These are phyloP conservation scores for Paxillus involutus DNA, from an alignment of 768 basidiomycete species.

Conservation along the genomic window DNA sequence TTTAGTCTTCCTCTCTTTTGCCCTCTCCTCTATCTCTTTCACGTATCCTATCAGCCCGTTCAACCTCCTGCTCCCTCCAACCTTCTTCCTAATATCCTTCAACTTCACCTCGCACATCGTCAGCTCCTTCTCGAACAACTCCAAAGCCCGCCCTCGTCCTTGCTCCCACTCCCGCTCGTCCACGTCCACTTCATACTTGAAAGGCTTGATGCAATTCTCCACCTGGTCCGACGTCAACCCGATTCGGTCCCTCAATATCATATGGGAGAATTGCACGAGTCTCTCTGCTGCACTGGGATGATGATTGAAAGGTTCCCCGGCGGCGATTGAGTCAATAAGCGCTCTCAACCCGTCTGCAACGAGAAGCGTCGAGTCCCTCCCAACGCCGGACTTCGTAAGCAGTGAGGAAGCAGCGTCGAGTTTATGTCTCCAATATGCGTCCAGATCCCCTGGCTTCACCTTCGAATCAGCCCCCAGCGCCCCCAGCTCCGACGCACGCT, in stretches of 20 bases:
- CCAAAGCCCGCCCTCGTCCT: slow-evolving; percentile 73
- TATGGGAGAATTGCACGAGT: slow-evolving; percentile 89
- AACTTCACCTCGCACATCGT: slow-evolving; percentile 83
- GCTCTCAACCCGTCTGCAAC: slow-evolving; percentile 91
- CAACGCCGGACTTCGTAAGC: slow-evolving; percentile 94
- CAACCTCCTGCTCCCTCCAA: slow-evolving; percentile 84
- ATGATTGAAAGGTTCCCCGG: slow-evolving; percentile 87
- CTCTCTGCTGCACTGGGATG: slow-evolving; percentile 90
- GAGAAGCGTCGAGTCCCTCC: slow-evolving; percentile 89
- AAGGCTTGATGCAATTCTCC: slow-evolving; percentile 99
- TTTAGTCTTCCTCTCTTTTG: slow-evolving; percentile 59
- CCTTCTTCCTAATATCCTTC: slow-evolving; percentile 81
- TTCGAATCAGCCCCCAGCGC: slow-evolving; percentile 67
- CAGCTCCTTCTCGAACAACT: slow-evolving; percentile 83
- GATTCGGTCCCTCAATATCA: slow-evolving; percentile 89
- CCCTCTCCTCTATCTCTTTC: slow-evolving; percentile 74
- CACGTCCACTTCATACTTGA: slow-evolving; percentile 97
- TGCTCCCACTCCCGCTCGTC: slow-evolving; percentile 90
- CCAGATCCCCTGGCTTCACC: slow-evolving; percentile 72
- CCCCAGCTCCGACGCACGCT: slow-evolving; percentile 74
- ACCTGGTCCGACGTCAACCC: slow-evolving; percentile 97
- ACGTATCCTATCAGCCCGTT: slow-evolving; percentile 79
- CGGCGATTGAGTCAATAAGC: slow-evolving; percentile 86
- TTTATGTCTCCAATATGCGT: slow-evolving; percentile 95
- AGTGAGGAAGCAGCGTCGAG: slow-evolving; percentile 91